Evolutionary conservation across 1,139 yeast species (phyloP).

Genomic region (Lodderomyces elongisporus): DNA sequence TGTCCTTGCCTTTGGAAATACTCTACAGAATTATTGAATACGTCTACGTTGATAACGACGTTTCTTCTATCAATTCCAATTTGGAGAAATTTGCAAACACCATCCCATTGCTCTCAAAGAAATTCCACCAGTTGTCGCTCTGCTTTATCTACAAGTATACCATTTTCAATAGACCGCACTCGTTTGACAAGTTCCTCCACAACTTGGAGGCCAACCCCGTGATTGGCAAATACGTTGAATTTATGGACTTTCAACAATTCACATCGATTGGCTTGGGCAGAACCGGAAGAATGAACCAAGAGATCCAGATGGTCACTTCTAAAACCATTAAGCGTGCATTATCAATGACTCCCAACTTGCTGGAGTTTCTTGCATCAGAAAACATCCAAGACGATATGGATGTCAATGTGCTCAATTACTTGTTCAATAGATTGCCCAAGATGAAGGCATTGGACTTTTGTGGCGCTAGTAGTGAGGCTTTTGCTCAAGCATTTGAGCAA

Average conservation of each 20-base stretch:
- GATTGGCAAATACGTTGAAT: constrained; percentile 65
- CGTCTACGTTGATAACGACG: constrained; percentile 37
- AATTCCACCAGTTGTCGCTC: constrained; percentile 29
- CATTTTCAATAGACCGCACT: constrained; percentile 73
- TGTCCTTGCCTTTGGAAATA: constrained; percentile 37
- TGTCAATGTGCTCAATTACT: constrained; percentile 48
- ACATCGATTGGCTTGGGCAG: constrained; percentile 89
- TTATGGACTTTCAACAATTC: constrained; percentile 82
- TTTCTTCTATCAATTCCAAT: constrained; percentile 37
- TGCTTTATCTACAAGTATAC: constrained; percentile 60
- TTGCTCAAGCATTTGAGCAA: constrained; percentile 57
- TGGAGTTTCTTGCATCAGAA: constrained; percentile 80
- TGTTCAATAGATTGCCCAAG: constrained; percentile 56
- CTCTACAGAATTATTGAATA: constrained; percentile 40
- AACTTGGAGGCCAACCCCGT: constrained; percentile 48
- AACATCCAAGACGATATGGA: constrained; percentile 84
- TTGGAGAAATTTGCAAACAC: constrained; percentile 40
- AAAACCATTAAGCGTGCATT: constrained; percentile 64
- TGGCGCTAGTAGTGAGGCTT: constrained; percentile 70
- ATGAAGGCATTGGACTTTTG: constrained; percentile 80
- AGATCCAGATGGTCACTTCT: constrained; percentile 85
- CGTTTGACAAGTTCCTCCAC: constrained; percentile 66
- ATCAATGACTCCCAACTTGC: constrained; percentile 56
- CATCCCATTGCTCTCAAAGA: constrained; percentile 33
- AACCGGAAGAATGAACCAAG: constrained; percentile 84